phyloP scores from a whole-genome alignment of 176 grass and related monocot genomes.

The Avena eriantha region DNA sequence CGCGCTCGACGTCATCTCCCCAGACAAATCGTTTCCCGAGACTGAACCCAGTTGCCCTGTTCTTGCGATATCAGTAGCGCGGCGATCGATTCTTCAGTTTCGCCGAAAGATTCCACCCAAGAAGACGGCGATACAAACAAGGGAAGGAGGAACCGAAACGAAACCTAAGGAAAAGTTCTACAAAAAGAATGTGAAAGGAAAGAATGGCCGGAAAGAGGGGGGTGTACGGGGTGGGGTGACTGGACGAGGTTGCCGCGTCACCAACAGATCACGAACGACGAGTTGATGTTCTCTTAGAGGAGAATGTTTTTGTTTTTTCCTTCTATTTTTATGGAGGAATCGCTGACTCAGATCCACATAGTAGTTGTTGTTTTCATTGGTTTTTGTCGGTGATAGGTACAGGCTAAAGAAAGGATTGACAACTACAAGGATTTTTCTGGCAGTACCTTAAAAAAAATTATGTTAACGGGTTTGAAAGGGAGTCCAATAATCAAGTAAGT shows the following conservation, averaged over 20 bases:
- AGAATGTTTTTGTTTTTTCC: not conserved
- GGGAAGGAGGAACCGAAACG: not conserved
- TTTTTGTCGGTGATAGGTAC: not conserved
- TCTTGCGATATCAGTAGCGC: not conserved
- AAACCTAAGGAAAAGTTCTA: not conserved
- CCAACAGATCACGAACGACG: conserved; percentile 31
- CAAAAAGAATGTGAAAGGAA: not conserved
- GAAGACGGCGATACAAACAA: not conserved
- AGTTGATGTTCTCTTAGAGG: not conserved
- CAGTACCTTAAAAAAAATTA: no score
- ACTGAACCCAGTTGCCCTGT: not conserved
- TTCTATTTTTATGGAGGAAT: not conserved
- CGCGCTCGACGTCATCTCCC: not conserved
- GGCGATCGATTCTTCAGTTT: not conserved
- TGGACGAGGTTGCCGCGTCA: not conserved
- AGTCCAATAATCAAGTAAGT: no score
- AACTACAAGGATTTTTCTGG: no score
- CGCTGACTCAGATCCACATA: conserved; percentile 37
- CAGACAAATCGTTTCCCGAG: not conserved
- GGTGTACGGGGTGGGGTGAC: no score
- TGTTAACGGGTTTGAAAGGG: no score
- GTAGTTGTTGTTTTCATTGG: not conserved
- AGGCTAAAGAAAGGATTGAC: no score
- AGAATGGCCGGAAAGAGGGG: not conserved
- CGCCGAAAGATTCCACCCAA: not conserved